Evolutionary conservation across 495 filamentous ascomycete genomes (phyloP).

Genomic region (Bathelium albidoporum): DNA sequence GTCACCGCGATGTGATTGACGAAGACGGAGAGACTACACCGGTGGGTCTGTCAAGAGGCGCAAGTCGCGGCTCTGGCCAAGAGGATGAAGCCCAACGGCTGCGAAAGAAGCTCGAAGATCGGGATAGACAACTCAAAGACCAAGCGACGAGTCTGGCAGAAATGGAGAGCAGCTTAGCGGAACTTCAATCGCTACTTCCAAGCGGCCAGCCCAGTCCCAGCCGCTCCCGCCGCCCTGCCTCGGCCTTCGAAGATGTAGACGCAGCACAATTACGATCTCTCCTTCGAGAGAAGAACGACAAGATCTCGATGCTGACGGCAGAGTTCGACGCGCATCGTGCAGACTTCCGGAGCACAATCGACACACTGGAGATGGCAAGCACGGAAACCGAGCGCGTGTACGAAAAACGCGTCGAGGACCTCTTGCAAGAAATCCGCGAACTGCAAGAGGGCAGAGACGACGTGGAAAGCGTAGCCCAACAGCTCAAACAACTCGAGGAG

Average conservation of each 20-base stretch:
- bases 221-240: conserved; percentile 24
- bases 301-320: conserved; percentile 78
- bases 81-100: conserved; percentile 60
- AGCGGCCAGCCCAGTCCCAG: conserved; percentile 17
- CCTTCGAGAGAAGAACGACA: conserved; percentile 91
- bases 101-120: conserved; percentile 62
- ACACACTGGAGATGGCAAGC: conserved; percentile 90
- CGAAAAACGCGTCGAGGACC: conserved; percentile 79
- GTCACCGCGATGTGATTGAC: conserved; percentile 24
- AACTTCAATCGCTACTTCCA: conserved; percentile 58
- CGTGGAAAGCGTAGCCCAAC: conserved; percentile 77
- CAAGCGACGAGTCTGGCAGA: conserved; percentile 72
- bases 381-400: conserved; percentile 97
- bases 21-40: conserved; percentile 46
- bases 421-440: conserved; percentile 76
- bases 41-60: conserved; percentile 38
- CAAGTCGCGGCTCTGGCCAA: conserved; percentile 6
- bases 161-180: conserved; percentile 68
- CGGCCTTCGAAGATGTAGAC: conserved; percentile 35
- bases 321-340: conserved; percentile 94
- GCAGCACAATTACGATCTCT: conserved; percentile 64
- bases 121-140: conserved; percentile 76
- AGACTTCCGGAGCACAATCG: conserved; percentile 92
- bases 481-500: conserved; percentile 92
- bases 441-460: conserved; percentile 61